Evolutionary conservation across 805 yeast species (phyloP), one percentile per base, ranked within the genome.

Genomic region (Pichia heedii): DNA sequence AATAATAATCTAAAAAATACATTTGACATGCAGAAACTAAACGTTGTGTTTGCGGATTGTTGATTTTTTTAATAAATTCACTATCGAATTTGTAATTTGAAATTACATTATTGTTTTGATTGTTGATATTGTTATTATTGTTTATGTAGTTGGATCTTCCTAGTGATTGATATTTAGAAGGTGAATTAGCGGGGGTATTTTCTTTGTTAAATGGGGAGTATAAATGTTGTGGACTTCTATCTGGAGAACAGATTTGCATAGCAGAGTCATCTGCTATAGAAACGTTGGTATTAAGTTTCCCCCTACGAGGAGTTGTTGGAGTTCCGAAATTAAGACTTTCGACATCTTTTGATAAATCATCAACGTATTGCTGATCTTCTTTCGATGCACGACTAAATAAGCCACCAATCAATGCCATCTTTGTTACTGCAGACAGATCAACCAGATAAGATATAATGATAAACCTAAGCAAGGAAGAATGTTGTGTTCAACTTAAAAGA

Each of bases 1-100:
- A 90, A 62, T 93, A 93, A 63, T 89, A 87, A 62, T 93, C 98
- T 46, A 93, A 70, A 56, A 93, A 93, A 65, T 83, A 94, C 77
- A 88, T 76, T 60, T 90, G 96, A 34, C 96, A 84, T 22, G 93
- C 97, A 40, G 88, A 83, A 9, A 89, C 95, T 47, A 86, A 67
- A 47, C 98, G 71, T 57, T 82, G 83, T 1, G 94, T 86, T 56
- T 86, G 86, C 40, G 84, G 80, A 37, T 77, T 73, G 46, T 77
- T 73, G 7, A 89, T 83, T 56, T 75, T 76, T 43, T 62, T 56
- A 48, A 71, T 68, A 53, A 80, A 79, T 22, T 77, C 83, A 32
- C 61, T 53, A 24, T 50, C 56, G 19, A 60, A 44, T 39, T 64
- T 54, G 12, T 55, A 56, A 50, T 26, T 49, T 45, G 26, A 53